phyloP scores from a whole-genome alignment of 148 eudicot genomes.

The Beta vulgaris region DNA sequence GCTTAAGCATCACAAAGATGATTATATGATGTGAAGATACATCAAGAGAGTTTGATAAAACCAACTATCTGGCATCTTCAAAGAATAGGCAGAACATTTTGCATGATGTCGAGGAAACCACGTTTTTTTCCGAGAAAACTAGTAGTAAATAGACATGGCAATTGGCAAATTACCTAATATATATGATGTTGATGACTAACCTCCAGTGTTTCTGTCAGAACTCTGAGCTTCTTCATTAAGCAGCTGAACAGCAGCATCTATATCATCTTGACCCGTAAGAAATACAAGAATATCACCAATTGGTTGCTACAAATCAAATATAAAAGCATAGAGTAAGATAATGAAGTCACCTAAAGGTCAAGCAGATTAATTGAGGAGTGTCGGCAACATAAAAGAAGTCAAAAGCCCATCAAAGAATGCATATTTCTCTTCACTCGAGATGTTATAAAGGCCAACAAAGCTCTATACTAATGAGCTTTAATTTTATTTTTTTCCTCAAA shows the following conservation, averaged over 20 bases:
- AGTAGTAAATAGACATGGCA: not conserved
- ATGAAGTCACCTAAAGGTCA: not conserved
- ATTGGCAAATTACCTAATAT: not conserved
- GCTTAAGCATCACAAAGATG: too few species aligned
- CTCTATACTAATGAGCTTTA: too few species aligned
- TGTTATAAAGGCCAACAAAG: not conserved
- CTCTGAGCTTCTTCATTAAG: constrained; percentile 76
- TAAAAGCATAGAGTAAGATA: constrained; percentile 1
- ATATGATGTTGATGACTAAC: constrained; percentile 30
- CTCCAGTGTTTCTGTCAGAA: constrained; percentile 44
- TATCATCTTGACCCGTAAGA: constrained; percentile 98
- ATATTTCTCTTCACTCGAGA: not conserved
- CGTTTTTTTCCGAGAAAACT: not conserved
- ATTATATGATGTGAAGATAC: not conserved
- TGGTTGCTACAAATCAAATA: constrained; percentile 49
- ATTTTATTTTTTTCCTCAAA: too few species aligned
- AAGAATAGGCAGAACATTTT: not conserved
- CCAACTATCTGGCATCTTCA: not conserved
- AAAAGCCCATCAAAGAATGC: not conserved
- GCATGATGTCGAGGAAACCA: not conserved
- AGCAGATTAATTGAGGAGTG: not conserved
- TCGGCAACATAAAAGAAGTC: not conserved
- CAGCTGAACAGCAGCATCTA: constrained; percentile 81
- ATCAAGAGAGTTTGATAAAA: not conserved
- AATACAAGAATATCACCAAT: constrained; percentile 88